Percentiles rank a stretch among this genome's conserved stretches.
phyloP scores from a whole-genome alignment of 768 basidiomycete species.

The Boletus speciosus region DNA sequence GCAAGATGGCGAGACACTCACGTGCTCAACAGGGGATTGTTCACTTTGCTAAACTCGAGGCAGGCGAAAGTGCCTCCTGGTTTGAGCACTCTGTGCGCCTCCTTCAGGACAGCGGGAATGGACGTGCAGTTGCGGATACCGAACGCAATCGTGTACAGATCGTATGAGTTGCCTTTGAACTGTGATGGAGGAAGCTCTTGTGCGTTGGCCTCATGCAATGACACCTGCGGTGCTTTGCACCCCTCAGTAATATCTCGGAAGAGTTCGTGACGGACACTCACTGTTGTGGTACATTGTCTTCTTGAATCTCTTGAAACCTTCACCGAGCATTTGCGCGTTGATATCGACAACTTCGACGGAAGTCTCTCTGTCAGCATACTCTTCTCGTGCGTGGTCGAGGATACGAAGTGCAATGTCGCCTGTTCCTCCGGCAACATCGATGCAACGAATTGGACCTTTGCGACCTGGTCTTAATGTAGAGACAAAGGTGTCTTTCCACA shows the following conservation, averaged over 20 bases:
- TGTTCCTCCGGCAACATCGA: conserved; percentile 97
- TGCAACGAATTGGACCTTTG: conserved; percentile 70
- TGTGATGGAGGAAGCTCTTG: conserved; percentile 64
- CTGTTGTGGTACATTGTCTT: conserved; percentile 99
- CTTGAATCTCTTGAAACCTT: conserved; percentile 86
- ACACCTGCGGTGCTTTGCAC: conserved; percentile 78
- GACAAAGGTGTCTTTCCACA: conserved; percentile 96
- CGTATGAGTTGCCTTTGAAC: conserved; percentile 81
- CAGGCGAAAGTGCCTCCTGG: conserved; percentile 95
- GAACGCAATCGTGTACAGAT: conserved; percentile 98
- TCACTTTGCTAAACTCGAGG: conserved; percentile 92
- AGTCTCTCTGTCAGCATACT: conserved; percentile 86
- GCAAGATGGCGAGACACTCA: conserved; percentile 41
- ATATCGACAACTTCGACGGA: conserved; percentile 90
- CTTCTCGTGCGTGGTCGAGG: conserved; percentile 84
- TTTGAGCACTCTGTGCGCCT: conserved; percentile 92
- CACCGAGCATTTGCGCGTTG: conserved; percentile 92
- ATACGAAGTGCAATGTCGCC: conserved; percentile 96
- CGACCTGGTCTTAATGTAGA: conserved; percentile 71
- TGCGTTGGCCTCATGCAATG: conserved; percentile 92
- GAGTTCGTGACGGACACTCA: conserved; percentile 36
- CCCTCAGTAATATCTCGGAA: conserved; percentile 1
- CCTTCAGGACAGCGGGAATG: conserved; percentile 78
- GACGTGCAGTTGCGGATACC: conserved; percentile 98
- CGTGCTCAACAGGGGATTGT: conserved; percentile 82